These are phyloP conservation scores for Fusarium bactridioides DNA, from an alignment of 2,329 filamentous ascomycete genomes.

Conservation along the genomic window DNA sequence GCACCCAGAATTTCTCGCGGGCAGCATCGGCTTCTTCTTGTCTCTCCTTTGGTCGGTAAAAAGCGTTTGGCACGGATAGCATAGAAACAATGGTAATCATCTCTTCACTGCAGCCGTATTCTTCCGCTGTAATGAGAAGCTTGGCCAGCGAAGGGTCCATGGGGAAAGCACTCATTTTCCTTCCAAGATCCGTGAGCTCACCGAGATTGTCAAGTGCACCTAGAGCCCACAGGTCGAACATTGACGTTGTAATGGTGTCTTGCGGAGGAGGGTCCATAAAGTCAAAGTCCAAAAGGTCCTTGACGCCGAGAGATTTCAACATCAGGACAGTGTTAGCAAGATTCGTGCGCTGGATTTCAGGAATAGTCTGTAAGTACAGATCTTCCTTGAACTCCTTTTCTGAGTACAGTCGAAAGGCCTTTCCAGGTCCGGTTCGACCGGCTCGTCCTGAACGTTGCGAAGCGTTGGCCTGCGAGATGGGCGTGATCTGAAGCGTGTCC, in stretches of 20 bases:
- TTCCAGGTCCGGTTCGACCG: slow-evolving; percentile 92
- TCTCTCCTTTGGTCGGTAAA: slow-evolving; percentile 95
- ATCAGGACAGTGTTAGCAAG: slow-evolving; percentile 93
- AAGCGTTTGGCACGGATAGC: slow-evolving; percentile 95
- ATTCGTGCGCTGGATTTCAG: slow-evolving; percentile 96
- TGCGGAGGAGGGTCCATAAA: slow-evolving; percentile 99
- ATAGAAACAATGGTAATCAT: slow-evolving; percentile 99
- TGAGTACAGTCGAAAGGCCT: slow-evolving; percentile 92
- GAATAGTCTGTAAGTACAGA: slow-evolving; percentile 95
- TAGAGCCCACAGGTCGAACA: slow-evolving; percentile 97
- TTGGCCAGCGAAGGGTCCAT: slow-evolving; percentile 98
- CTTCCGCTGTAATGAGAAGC: slow-evolving; percentile 87
- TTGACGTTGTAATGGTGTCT: slow-evolving; percentile 94
- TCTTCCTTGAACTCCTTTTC: slow-evolving; percentile 96
- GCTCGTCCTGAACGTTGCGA: slow-evolving; percentile 93
- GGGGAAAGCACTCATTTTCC: slow-evolving; percentile 95
- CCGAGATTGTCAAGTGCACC: slow-evolving; percentile 94
- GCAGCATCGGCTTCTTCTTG: slow-evolving; percentile 96
- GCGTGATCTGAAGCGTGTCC: slow-evolving; percentile 97
- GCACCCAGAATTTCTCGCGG: slow-evolving; percentile 97
- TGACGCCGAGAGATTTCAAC: slow-evolving; percentile 92
- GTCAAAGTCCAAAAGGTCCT: slow-evolving; percentile 93
- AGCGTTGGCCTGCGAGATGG: slow-evolving; percentile 95
- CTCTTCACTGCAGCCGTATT: slow-evolving; percentile 94
- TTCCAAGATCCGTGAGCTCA: slow-evolving; percentile 85